Percentiles rank a stretch among this genome's conserved stretches.
These are phyloP conservation scores for Podosphaera xanthii DNA, from an alignment of 2,329 filamentous ascomycete genomes.

Conservation along the genomic window DNA sequence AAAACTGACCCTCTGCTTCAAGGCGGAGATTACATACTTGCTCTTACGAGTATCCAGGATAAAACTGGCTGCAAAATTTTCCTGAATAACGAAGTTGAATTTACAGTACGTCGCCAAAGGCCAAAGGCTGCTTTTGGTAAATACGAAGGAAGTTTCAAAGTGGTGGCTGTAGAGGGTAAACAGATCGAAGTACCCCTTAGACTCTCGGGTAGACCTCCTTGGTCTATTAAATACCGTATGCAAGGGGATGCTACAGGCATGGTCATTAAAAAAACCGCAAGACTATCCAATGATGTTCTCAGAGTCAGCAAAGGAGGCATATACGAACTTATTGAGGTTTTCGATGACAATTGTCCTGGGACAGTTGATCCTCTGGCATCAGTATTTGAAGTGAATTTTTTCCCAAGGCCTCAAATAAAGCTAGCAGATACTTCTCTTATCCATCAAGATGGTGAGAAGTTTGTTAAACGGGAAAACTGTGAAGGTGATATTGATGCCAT, in stretches of 20 bases:
- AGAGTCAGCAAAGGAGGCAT: constrained; percentile 42
- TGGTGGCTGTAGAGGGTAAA: constrained; percentile 56
- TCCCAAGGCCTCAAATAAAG: constrained; percentile 51
- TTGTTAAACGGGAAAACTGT: constrained; percentile 63
- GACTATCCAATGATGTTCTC: constrained; percentile 44
- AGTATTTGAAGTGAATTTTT: constrained; percentile 64
- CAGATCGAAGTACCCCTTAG: constrained; percentile 56
- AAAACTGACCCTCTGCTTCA: constrained; percentile 49
- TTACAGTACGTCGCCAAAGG: constrained; percentile 69
- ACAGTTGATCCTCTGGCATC: constrained; percentile 51
- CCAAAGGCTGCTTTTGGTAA: constrained; percentile 71
- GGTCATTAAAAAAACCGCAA: constrained; percentile 22
- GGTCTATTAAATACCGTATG: constrained; percentile 58
- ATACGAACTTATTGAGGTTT: constrained; percentile 60
- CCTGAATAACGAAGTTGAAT: constrained; percentile 63
- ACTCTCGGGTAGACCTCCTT: constrained; percentile 67
- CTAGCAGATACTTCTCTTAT: constrained; percentile 43
- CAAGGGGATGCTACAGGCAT: constrained; percentile 26
- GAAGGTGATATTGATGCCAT: constrained; percentile 85
- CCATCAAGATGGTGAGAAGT: constrained; percentile 27
- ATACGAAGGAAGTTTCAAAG: constrained; percentile 54
- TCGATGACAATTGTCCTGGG: constrained; percentile 63
- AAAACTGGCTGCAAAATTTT: constrained; percentile 67
- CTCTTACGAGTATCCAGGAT: constrained; percentile 70
- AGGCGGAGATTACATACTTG: constrained; percentile 77